A percentile compares a stretch with the other conserved stretches of the same genome.
These are phyloP conservation scores for Sarocladium oryzae DNA, from an alignment of 2,329 filamentous ascomycete species.

Conservation along the genomic window DNA sequence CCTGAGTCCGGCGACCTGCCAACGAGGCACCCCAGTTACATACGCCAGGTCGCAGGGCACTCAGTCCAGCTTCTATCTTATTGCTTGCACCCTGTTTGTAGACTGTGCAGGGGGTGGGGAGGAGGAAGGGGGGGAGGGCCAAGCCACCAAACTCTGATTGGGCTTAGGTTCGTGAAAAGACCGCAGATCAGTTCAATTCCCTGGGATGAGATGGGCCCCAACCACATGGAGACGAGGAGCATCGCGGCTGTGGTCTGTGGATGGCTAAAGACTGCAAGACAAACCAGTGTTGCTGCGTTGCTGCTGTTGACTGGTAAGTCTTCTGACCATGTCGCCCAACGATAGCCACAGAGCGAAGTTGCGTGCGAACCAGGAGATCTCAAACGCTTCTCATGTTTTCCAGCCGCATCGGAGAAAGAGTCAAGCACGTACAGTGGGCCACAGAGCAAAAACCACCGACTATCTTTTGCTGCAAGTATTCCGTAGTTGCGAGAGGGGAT, in stretches of 20 bases:
- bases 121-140: neutral
- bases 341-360: too few relatives aligned
- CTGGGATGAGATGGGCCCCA: slow-evolving; percentile 4
- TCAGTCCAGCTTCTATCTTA: neutral
- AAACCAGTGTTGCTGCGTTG: too few relatives aligned
- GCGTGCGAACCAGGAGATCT: too few relatives aligned
- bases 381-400: too few relatives aligned
- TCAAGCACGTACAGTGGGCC: too few relatives aligned
- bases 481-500: too few relatives aligned
- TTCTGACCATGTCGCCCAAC: too few relatives aligned
- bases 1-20: neutral
- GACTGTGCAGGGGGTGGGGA: neutral
- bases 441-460: neutral
- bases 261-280: neutral
- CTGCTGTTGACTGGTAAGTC: too few relatives aligned
- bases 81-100: neutral
- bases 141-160: slow-evolving; percentile 8
- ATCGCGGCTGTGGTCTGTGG: neutral
- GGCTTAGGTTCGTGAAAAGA: slow-evolving; percentile 3
- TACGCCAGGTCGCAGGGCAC: neutral
- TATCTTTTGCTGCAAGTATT: too few relatives aligned
- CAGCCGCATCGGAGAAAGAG: too few relatives aligned
- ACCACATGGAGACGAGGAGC: neutral
- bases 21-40: neutral
- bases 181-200: slow-evolving; percentile 4